Evolutionary conservation across 108 stramenopile species (phyloP).

Genomic region (Skeletonema marinoi): DNA sequence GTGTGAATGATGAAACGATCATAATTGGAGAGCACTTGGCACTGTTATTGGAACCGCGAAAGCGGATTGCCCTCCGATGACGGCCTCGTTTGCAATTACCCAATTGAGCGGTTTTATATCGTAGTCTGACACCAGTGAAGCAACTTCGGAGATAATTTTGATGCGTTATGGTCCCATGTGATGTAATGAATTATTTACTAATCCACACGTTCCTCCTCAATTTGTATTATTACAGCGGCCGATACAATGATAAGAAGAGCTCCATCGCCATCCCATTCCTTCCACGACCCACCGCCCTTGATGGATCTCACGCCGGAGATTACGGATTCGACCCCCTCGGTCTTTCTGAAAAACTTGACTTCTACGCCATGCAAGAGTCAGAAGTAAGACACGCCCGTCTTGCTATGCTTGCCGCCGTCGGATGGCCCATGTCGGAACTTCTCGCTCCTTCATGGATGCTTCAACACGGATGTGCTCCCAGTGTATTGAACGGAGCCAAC

Average conservation of each 20-base stretch:
- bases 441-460: constrained; percentile 75
- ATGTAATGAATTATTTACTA: not conserved
- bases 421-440: constrained; percentile 80
- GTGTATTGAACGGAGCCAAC: constrained; percentile 81
- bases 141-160: not conserved
- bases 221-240: constrained; percentile 55
- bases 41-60: constrained; percentile 39
- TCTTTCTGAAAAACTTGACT: constrained; percentile 59
- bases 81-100: constrained; percentile 32
- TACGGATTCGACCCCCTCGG: constrained; percentile 87
- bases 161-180: not conserved
- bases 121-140: constrained; percentile 28
- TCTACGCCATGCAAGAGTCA: constrained; percentile 64
- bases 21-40: constrained; percentile 34
- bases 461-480: constrained; percentile 64
- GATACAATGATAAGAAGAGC: constrained; percentile 54
- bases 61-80: constrained; percentile 36
- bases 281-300: constrained; percentile 69
- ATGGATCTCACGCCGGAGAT: constrained; percentile 85
- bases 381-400: constrained; percentile 78
- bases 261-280: constrained; percentile 80
- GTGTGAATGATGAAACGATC: constrained; percentile 21
- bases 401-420: constrained; percentile 82
- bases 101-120: constrained; percentile 5
- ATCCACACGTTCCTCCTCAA: not conserved